Evolutionary conservation across 805 yeast genomes (phyloP).

Genomic region (Candida pseudoglaebosa): DNA sequence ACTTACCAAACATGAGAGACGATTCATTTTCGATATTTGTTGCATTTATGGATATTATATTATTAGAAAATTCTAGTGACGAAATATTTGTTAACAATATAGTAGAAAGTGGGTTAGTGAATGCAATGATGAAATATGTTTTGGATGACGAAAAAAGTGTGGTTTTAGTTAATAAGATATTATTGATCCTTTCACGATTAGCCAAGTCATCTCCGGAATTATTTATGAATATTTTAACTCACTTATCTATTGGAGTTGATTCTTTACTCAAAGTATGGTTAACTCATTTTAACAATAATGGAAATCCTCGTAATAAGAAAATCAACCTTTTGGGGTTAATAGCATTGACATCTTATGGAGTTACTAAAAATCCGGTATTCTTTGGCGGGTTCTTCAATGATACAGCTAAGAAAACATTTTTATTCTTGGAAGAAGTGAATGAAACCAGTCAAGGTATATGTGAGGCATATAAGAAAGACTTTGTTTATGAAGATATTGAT

Average conservation of each 20-base stretch:
- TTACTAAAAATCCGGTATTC: constrained; percentile 13
- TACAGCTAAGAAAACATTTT: constrained; percentile 28
- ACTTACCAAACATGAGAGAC: constrained; percentile 61
- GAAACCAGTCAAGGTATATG: constrained; percentile 44
- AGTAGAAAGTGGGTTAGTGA: constrained; percentile 43
- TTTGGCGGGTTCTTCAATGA: constrained; percentile 19
- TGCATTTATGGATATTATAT: constrained; percentile 49
- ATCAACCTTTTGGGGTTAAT: constrained; percentile 60
- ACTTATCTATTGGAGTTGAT: constrained; percentile 20
- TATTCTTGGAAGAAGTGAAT: constrained; percentile 69
- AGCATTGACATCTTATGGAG: constrained; percentile 39
- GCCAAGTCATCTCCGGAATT: constrained; percentile 30
- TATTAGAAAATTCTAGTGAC: constrained; percentile 25
- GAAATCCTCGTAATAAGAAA: constrained; percentile 74
- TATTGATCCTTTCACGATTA: constrained; percentile 34
- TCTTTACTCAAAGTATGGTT: constrained; percentile 35
- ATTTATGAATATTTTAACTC: constrained; percentile 30
- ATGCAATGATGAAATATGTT: constrained; percentile 37
- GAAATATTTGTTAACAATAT: constrained; percentile 27
- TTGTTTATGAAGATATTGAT: constrained; percentile 38
- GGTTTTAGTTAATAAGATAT: constrained; percentile 33
- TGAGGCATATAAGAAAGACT: constrained; percentile 34
- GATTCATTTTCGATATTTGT: constrained; percentile 59
- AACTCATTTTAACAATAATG: constrained; percentile 46
- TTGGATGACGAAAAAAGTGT: constrained; percentile 42